These are phyloP conservation scores for Corylus avellana DNA, from an alignment of 306 rosid genomes.

Conservation along the genomic window DNA sequence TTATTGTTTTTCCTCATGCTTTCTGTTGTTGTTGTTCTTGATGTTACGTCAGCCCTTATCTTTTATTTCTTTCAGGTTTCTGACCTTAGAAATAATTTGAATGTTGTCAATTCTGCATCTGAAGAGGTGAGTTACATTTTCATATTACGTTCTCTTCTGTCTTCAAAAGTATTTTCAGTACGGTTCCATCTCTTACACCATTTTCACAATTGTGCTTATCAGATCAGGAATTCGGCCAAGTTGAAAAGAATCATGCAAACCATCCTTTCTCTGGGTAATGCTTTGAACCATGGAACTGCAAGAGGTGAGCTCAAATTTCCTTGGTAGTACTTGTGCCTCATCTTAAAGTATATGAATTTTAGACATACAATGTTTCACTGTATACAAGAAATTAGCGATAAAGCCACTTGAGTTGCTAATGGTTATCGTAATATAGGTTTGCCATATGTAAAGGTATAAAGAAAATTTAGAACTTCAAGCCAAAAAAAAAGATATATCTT, in stretches of 20 bases:
- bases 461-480: not conserved
- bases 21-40: conserved; percentile 24
- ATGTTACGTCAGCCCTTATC: conserved; percentile 27
- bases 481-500: not conserved
- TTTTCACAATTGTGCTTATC: conserved; percentile 41
- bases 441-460: not conserved
- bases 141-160: conserved; percentile 12
- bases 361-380: not conserved
- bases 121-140: conserved; percentile 64
- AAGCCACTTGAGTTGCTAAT: conserved; percentile 1
- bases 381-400: not conserved
- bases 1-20: conserved; percentile 22
- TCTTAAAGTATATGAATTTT: conserved; percentile 1
- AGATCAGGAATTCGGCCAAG: conserved; percentile 89
- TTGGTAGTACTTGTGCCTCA: conserved; percentile 13
- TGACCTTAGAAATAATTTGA: conserved; percentile 79
- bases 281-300: conserved; percentile 98
- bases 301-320: conserved; percentile 65
- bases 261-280: conserved; percentile 96
- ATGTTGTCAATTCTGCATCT: conserved; percentile 70
- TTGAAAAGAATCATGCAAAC: conserved; percentile 99
- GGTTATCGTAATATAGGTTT: not conserved
- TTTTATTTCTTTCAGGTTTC: conserved; percentile 52
- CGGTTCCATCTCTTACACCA: conserved; percentile 25
- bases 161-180: not conserved